A percentile compares a stretch with the other conserved stretches of the same genome.
phyloP scores from a whole-genome alignment of 176 grass and related monocot species.

The sorghum (Sorghum bicolor) region DNA sequence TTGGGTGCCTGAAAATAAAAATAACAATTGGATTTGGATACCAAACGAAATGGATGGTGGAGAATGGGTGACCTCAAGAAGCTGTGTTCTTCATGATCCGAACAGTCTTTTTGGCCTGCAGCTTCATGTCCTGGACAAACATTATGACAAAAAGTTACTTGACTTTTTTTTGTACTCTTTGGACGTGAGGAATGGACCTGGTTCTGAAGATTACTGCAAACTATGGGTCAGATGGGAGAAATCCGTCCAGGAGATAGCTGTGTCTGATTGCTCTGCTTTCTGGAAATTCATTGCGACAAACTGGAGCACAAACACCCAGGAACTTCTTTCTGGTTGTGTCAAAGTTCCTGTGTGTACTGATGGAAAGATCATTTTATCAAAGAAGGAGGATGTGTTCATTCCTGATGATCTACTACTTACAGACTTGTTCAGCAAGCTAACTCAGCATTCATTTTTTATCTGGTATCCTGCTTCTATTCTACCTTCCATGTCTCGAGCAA shows the following conservation, averaged over 20 bases:
- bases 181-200: slow-evolving; percentile 36
- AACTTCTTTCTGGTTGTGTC: slow-evolving; percentile 23
- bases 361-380: slow-evolving; percentile 37
- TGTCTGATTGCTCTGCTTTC: slow-evolving; percentile 50
- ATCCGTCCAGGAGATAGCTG: not conserved
- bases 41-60: slow-evolving; percentile 27
- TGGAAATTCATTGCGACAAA: slow-evolving; percentile 49
- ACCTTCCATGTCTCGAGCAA: slow-evolving; percentile 23
- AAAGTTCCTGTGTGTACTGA: slow-evolving; percentile 44
- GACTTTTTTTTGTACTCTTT: slow-evolving; percentile 44
- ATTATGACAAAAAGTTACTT: slow-evolving; percentile 44
- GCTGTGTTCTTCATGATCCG: slow-evolving; percentile 48
- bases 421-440: slow-evolving; percentile 46
- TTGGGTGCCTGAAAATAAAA: slow-evolving; percentile 35
- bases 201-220: slow-evolving; percentile 38
- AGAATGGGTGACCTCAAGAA: slow-evolving; percentile 46
- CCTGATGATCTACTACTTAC: slow-evolving; percentile 60
- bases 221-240: slow-evolving; percentile 62
- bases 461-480: slow-evolving; percentile 48
- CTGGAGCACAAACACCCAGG: slow-evolving; percentile 26
- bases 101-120: slow-evolving; percentile 41
- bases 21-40: slow-evolving; percentile 57
- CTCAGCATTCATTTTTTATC: slow-evolving; percentile 29
- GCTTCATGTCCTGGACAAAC: slow-evolving; percentile 54
- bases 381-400: slow-evolving; percentile 54